Conservation (phyloP, 2,329 filamentous ascomycete species). For the Elsinoe batatas region DNA sequence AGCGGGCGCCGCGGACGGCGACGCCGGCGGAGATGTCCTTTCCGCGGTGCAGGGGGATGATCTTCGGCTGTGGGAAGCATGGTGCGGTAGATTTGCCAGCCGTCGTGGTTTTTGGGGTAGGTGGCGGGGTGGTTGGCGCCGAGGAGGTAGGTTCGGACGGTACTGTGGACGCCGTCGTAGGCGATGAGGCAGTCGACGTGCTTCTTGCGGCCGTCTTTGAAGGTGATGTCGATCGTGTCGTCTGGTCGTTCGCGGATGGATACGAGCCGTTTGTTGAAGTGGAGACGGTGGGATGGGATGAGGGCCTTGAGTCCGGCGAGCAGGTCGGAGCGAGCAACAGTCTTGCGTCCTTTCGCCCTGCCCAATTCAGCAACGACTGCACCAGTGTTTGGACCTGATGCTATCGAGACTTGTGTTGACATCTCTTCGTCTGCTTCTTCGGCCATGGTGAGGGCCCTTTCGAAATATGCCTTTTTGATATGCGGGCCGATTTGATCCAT, state of each 20-base stretch:
- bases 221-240: conserved; percentile 29
- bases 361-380: conserved; percentile 33
- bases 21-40: conserved; percentile 23
- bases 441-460: conserved; percentile 39
- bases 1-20: conserved; percentile 22
- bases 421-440: conserved; percentile 28
- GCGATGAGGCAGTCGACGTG: conserved; percentile 42
- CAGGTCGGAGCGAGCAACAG: conserved; percentile 39
- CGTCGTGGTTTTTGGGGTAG: conserved; percentile 24
- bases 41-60: conserved; percentile 25
- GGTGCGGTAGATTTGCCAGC: conserved; percentile 26
- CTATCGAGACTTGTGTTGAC: conserved; percentile 26
- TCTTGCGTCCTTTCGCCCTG: conserved; percentile 27
- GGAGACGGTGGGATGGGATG: conserved; percentile 34
- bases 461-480: conserved; percentile 38
- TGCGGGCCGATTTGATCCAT: conserved; percentile 30
- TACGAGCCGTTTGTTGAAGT: conserved; percentile 35
- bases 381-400: conserved; percentile 28
- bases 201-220: conserved; percentile 39
- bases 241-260: conserved; percentile 27
- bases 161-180: conserved; percentile 45
- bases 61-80: conserved; percentile 24
- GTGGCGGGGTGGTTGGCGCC: conserved; percentile 26
- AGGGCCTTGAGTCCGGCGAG: conserved; percentile 40
- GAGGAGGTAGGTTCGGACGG: conserved; percentile 36